These are phyloP conservation scores for Pleurotus salmoneostramineus DNA, from an alignment of 768 basidiomycete species.

Conservation along the genomic window DNA sequence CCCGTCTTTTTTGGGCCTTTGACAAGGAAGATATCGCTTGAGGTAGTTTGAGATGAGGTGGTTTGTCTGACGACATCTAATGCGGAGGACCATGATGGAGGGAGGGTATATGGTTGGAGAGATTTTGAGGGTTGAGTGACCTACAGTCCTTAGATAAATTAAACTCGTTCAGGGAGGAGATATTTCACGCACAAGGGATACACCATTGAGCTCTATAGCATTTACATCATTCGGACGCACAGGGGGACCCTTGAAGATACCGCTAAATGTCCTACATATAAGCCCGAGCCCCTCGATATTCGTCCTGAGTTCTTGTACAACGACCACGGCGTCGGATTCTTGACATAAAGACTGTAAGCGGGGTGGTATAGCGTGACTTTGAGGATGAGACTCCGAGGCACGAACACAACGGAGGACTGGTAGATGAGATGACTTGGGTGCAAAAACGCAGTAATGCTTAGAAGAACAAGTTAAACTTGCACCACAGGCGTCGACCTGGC, in stretches of 20 bases:
- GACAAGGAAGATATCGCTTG: slow-evolving; percentile 49
- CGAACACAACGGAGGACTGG: slow-evolving; percentile 38
- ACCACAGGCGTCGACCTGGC: slow-evolving; percentile 57
- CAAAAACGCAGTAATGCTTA: slow-evolving; percentile 53
- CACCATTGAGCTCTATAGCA: slow-evolving; percentile 43
- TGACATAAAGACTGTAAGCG: slow-evolving; percentile 14
- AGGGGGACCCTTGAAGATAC: slow-evolving; percentile 54
- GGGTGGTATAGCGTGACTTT: slow-evolving; percentile 10
- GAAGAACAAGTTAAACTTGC: slow-evolving; percentile 39
- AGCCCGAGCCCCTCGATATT: slow-evolving; percentile 65
- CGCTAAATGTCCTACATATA: slow-evolving; percentile 60
- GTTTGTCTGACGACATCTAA: slow-evolving; percentile 16
- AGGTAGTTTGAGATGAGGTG: slow-evolving; percentile 4
- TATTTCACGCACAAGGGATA: slow-evolving; percentile 39
- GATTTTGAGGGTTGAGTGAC: slow-evolving; percentile 32
- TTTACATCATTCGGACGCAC: slow-evolving; percentile 30
- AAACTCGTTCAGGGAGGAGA: neutral
- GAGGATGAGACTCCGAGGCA: slow-evolving; percentile 5
- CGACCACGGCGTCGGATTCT: slow-evolving; percentile 34
- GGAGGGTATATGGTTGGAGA: slow-evolving; percentile 30
- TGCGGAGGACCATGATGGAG: slow-evolving; percentile 34
- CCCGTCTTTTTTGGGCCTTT: slow-evolving; percentile 86
- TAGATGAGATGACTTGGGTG: slow-evolving; percentile 76
- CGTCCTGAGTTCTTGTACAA: slow-evolving; percentile 54
- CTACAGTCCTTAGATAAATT: slow-evolving; percentile 18